These are phyloP conservation scores for Penicillium macrosclerotiorum DNA, from an alignment of 495 filamentous ascomycete species.

Conservation along the genomic window DNA sequence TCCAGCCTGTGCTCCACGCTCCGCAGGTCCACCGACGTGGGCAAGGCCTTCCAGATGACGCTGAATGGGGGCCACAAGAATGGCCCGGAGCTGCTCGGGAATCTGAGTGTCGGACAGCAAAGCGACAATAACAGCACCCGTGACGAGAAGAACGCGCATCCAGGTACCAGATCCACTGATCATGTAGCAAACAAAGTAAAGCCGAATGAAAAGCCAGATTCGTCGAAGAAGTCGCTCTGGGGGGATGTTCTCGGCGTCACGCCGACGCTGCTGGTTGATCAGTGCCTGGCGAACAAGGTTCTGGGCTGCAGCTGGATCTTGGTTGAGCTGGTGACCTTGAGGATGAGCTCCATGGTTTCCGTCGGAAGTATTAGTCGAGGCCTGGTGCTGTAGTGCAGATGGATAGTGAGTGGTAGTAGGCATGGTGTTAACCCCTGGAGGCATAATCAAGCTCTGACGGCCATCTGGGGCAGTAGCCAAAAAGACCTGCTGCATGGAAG, in stretches of 20 bases:
- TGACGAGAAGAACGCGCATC: slow-evolving; percentile 64
- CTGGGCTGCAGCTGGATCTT: slow-evolving; percentile 28
- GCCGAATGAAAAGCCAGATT: slow-evolving; percentile 74
- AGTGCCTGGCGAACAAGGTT: slow-evolving; percentile 41
- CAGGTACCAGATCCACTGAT: slow-evolving; percentile 72
- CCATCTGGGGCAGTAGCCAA: slow-evolving; percentile 4
- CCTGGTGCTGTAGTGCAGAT: not conserved
- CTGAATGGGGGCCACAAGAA: slow-evolving; percentile 60
- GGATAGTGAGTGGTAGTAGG: not conserved
- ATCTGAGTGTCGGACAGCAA: slow-evolving; percentile 66
- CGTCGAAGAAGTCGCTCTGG: slow-evolving; percentile 54
- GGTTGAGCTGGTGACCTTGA: slow-evolving; percentile 35
- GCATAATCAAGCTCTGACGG: slow-evolving; percentile 7
- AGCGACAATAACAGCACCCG: slow-evolving; percentile 54
- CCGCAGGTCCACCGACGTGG: slow-evolving; percentile 43
- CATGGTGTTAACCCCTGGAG: not conserved
- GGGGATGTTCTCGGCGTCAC: slow-evolving; percentile 38
- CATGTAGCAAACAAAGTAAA: slow-evolving; percentile 76
- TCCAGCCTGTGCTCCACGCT: slow-evolving; percentile 22
- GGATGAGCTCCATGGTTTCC: slow-evolving; percentile 31
- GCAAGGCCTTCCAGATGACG: slow-evolving; percentile 72
- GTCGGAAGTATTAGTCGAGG: slow-evolving; percentile 17
- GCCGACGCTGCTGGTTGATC: slow-evolving; percentile 33
- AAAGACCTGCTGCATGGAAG: not conserved
- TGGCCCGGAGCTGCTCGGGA: slow-evolving; percentile 54